A percentile compares a stretch with the other conserved stretches of the same genome.
These are phyloP conservation scores for Suillus fuscotomentosus DNA, from an alignment of 768 basidiomycete genomes.

Conservation along the genomic window DNA sequence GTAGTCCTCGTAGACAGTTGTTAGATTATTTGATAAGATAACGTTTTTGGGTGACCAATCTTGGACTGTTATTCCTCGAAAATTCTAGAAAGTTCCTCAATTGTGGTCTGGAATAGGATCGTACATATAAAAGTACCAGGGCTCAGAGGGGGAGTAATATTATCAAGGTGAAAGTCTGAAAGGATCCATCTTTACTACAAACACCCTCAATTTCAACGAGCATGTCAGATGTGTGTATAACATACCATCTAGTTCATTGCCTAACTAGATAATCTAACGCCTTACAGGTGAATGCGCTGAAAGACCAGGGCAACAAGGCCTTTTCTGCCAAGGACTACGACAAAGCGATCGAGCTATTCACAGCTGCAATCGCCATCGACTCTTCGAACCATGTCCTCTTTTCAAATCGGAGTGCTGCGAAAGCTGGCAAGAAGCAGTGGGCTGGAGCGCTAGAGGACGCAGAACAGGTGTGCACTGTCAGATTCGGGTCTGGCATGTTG, in stretches of 20 bases:
- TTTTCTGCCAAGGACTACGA: slow-evolving; percentile 93
- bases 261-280: slow-evolving; percentile 19
- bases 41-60: not conserved
- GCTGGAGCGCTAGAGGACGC: slow-evolving; percentile 80
- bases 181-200: not conserved
- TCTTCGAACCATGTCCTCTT: slow-evolving; percentile 83
- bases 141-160: not conserved
- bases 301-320: slow-evolving; percentile 94
- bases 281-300: slow-evolving; percentile 57
- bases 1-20: too few species aligned
- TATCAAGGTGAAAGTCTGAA: not conserved
- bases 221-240: slow-evolving; percentile 37
- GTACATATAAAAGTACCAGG: slow-evolving; percentile 17
- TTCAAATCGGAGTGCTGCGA: slow-evolving; percentile 91
- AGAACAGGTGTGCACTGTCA: slow-evolving; percentile 62
- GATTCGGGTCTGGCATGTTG: slow-evolving; percentile 5
- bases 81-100: slow-evolving; percentile 32
- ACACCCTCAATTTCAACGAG: not conserved
- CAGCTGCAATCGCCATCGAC: slow-evolving; percentile 82
- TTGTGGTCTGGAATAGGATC: slow-evolving; percentile 3
- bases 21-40: not conserved
- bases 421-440: slow-evolving; percentile 83
- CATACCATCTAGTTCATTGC: not conserved
- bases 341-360: slow-evolving; percentile 80
- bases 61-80: slow-evolving; percentile 13